Percentiles rank a stretch among this genome's conserved stretches.
Evolutionary conservation across 1,284 basidiomycete species (phyloP).

Genomic region (Dichomitus squalens): DNA sequence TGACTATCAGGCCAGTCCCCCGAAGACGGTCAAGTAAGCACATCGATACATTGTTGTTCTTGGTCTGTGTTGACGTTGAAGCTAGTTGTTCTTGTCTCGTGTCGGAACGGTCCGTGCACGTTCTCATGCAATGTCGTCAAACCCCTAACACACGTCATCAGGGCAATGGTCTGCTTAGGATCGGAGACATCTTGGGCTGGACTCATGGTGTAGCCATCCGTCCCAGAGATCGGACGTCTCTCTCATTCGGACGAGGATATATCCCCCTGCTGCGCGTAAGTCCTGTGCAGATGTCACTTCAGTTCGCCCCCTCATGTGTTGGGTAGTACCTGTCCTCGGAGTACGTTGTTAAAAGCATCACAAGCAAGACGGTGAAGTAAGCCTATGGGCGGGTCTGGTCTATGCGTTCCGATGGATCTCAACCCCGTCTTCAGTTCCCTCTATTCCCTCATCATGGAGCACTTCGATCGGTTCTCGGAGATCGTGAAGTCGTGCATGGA

Average conservation of each 20-base stretch:
- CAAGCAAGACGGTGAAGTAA: conserved; percentile 57
- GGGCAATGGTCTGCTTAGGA: conserved; percentile 52
- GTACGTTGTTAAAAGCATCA: conserved; percentile 60
- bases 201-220: conserved; percentile 38
- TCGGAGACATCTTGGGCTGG: conserved; percentile 53
- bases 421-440: conserved; percentile 42
- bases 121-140: not conserved
- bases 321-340: conserved; percentile 63
- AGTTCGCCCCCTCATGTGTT: not conserved
- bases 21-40: conserved; percentile 56
- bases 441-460: conserved; percentile 55
- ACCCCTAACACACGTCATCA: conserved; percentile 26
- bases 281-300: not conserved
- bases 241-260: conserved; percentile 64
- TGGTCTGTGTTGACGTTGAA: not conserved
- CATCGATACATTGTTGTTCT: not conserved
- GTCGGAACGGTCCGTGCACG: conserved; percentile 41
- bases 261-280: conserved; percentile 58
- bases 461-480: conserved; percentile 46
- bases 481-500: conserved; percentile 48
- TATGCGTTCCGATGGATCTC: not conserved
- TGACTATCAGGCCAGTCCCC: conserved; percentile 38
- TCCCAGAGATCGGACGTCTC: conserved; percentile 36
- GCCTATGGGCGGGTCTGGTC: conserved; percentile 4
- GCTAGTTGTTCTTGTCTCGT: conserved; percentile 44